Evolutionary conservation across 805 yeast genomes (phyloP), one percentile per base, ranked within the genome.

Genomic region (Candida wancherniae): DNA sequence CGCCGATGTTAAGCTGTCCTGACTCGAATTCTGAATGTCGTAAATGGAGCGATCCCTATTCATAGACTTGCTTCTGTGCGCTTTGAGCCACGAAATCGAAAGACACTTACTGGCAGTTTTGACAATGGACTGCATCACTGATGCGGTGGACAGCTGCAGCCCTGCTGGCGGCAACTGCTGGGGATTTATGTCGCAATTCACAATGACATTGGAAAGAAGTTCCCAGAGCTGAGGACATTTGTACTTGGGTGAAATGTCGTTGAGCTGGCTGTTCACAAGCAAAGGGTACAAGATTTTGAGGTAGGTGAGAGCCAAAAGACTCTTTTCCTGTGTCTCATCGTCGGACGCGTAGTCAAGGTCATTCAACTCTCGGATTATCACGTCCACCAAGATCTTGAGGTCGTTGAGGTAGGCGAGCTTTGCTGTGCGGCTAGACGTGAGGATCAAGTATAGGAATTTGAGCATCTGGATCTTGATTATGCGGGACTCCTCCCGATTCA

Each of bases 391-490:
- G 5, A 88, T 94, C 45, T 81, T 79, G 36, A 88, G 58, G 52
- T 88, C 97, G 47, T 88, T 88, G 39, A 84, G 64, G 51, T 88
- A 88, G 28, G 86, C 74, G 45, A 80, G 67, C 36, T 80, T 82
- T 31, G 73, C 63, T 0, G 94, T 80, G 21, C 60, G 58, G 5
- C 78, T 66, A 4, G 78, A 73, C 2, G 88, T 78, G 56, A 88
- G 75, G 1, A 88, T 71, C 35, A 83, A 56, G 52, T 84, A 85
- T 6, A 88, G 61, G 35, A 85, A 67, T 56, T 88, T 88, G 44
- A 88, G 67, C 49, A 84, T 82, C 61, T 88, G 71, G 3, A 86
- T 80, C 45, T 81, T 86, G 33, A 84, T 57, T 31, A 84, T 72
- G 19, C 72, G 70, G 40, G 88, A 86, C 28, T 69, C 69, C 41